Conservation (phyloP, 164 flowering plant genomes). For the Liriodendron chinense region DNA sequence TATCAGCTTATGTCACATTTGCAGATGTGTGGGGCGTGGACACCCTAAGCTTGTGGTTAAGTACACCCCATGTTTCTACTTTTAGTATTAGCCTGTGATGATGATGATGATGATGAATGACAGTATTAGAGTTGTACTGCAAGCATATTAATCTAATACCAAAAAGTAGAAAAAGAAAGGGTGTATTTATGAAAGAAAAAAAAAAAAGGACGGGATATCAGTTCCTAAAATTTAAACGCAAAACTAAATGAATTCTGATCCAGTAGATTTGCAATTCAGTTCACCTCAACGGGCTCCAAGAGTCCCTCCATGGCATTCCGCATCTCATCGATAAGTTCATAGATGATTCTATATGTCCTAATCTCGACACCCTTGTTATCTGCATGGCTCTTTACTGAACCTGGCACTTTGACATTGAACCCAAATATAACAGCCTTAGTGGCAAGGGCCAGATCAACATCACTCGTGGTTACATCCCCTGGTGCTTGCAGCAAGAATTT, state of each 20-base stretch:
- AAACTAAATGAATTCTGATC: background rate
- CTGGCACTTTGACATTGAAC: slow-evolving; percentile 79
- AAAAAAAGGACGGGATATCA: too few relatives aligned
- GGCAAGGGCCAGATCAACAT: slow-evolving; percentile 92
- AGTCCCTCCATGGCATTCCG: slow-evolving; percentile 96
- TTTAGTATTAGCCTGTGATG: background rate
- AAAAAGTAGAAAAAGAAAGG: background rate
- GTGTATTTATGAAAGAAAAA: background rate
- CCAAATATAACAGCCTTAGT: slow-evolving; percentile 78
- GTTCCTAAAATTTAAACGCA: background rate
- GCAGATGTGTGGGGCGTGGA: too few relatives aligned
- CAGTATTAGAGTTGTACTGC: background rate
- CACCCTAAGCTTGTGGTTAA: too few relatives aligned
- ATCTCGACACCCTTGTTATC: slow-evolving; percentile 72
- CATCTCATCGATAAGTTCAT: slow-evolving; percentile 87
- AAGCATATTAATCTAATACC: background rate
- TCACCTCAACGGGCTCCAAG: slow-evolving; percentile 78
- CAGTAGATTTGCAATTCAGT: background rate
- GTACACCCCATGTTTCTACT: too few relatives aligned
- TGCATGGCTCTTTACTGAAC: slow-evolving; percentile 76
- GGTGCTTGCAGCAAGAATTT: slow-evolving; percentile 85
- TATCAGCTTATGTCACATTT: too few relatives aligned
- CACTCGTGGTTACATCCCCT: slow-evolving; percentile 80
- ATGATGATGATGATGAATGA: background rate
- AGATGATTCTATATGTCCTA: slow-evolving; percentile 76